phyloP scores from a whole-genome alignment of 768 basidiomycete genomes.

The Tulasnella sp. region DNA sequence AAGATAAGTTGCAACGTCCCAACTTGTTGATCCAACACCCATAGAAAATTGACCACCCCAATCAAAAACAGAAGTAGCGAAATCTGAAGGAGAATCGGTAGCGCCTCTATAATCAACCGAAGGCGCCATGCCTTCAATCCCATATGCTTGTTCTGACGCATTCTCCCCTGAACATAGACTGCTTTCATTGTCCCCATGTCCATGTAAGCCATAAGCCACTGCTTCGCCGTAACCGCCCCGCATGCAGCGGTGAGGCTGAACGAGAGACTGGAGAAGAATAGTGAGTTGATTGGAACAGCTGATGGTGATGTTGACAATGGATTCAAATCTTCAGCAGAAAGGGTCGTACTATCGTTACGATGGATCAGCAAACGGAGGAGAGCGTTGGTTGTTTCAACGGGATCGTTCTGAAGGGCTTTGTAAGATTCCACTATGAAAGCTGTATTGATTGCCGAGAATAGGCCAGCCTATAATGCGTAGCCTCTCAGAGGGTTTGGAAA shows the following conservation, averaged over 20 bases:
- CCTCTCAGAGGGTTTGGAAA: too few species aligned
- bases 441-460: constrained; percentile 8
- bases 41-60: not conserved
- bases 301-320: not conserved
- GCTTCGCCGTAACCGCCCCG: constrained; percentile 3
- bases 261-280: constrained; percentile 2
- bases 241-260: constrained; percentile 3
- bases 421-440: not conserved
- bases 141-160: not conserved
- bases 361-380: not conserved
- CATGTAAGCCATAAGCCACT: not conserved
- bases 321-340: not conserved
- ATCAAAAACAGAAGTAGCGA: constrained; percentile 3
- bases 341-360: not conserved
- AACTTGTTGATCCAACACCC: not conserved
- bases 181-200: not conserved
- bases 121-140: not conserved
- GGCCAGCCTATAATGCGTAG: too few species aligned
- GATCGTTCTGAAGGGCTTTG: not conserved
- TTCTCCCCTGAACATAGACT: not conserved
- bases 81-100: not conserved
- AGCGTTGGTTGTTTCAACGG: not conserved
- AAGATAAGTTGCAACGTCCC: not conserved
- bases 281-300: not conserved
- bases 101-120: not conserved